Conservation (phyloP, 129 eudicot genomes). For the Arctium lappa region DNA sequence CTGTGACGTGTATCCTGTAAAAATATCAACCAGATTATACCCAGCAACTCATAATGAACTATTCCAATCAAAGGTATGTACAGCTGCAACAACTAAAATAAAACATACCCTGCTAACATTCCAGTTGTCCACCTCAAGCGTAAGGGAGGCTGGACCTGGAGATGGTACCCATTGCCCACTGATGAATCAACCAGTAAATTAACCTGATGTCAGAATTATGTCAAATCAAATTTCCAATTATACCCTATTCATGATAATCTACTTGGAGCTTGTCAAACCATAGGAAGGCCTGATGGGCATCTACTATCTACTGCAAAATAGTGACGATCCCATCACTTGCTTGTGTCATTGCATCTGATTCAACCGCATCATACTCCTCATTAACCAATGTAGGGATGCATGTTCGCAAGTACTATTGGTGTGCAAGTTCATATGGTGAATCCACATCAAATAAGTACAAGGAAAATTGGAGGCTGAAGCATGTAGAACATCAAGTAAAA, state of each 20-base stretch:
- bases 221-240: constrained; percentile 39
- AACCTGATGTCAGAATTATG: constrained; percentile 63
- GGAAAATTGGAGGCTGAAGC: neutral
- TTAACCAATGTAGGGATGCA: neutral
- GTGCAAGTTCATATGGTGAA: constrained; percentile 4
- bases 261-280: constrained; percentile 10
- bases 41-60: neutral
- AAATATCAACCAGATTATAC: neutral
- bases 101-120: constrained; percentile 57
- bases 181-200: constrained; percentile 76
- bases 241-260: neutral
- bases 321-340: neutral
- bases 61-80: neutral
- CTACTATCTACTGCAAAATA: neutral
- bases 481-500: constrained; percentile 10
- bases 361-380: neutral
- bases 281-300: neutral
- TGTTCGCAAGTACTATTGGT: neutral
- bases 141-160: constrained; percentile 63
- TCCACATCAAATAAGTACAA: neutral
- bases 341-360: neutral
- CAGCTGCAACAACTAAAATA: neutral
- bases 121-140: constrained; percentile 80
- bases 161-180: constrained; percentile 86
- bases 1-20: constrained; percentile 55